phyloP scores from a whole-genome alignment of 345 rosid genomes.

The Aethionema arabicum region DNA sequence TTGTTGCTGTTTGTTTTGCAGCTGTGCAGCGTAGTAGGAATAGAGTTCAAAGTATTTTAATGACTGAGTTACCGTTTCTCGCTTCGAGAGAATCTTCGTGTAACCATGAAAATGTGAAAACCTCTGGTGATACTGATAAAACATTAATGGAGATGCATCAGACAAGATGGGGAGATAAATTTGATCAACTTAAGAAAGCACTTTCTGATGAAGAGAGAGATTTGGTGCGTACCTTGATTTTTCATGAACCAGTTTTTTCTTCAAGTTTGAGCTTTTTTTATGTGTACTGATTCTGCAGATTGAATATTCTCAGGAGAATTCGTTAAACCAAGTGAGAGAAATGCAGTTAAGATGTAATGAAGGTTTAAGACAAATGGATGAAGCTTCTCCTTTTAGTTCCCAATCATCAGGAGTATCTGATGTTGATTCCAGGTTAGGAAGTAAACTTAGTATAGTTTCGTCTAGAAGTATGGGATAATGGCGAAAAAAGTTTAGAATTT shows the following conservation, averaged over 20 bases:
- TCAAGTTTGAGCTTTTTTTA: neutral
- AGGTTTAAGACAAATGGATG: slow-evolving; percentile 62
- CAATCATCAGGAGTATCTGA: slow-evolving; percentile 45
- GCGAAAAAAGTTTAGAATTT: no score
- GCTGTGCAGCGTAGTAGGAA: slow-evolving; percentile 85
- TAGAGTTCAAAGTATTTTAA: slow-evolving; percentile 67
- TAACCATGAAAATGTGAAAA: slow-evolving; percentile 40
- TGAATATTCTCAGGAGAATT: slow-evolving; percentile 62
- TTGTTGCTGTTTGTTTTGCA: slow-evolving; percentile 41
- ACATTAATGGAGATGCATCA: slow-evolving; percentile 52
- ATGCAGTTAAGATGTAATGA: slow-evolving; percentile 76
- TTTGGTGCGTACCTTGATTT: slow-evolving; percentile 54
- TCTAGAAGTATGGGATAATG: no score
- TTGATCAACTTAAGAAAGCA: slow-evolving; percentile 74
- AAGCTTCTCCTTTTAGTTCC: slow-evolving; percentile 38
- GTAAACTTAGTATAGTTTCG: neutral
- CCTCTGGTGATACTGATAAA: slow-evolving; percentile 36
- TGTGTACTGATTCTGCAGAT: slow-evolving; percentile 20
- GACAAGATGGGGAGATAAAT: slow-evolving; percentile 61
- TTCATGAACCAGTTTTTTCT: slow-evolving; percentile 16
- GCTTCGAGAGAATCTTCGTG: slow-evolving; percentile 60
- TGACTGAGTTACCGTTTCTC: slow-evolving; percentile 72
- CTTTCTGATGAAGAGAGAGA: slow-evolving; percentile 80
- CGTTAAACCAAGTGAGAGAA: slow-evolving; percentile 66
- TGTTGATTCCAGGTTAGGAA: slow-evolving; percentile 47